phyloP scores from a whole-genome alignment of 148 eudicot genomes.

The Diospyros lotus region DNA sequence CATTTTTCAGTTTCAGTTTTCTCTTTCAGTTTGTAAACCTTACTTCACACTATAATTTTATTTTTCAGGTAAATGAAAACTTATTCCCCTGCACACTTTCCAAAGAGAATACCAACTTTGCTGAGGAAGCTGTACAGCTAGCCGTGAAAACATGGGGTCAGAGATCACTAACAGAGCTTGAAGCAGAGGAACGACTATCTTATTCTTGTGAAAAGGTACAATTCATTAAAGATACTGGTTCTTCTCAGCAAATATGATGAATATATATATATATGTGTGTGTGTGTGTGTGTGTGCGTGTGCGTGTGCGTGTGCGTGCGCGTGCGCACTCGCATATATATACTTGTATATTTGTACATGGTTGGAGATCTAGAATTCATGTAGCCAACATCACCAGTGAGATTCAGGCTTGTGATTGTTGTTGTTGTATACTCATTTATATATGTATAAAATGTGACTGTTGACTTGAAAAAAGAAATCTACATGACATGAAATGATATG shows the following conservation, averaged over 20 bases:
- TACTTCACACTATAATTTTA: not conserved
- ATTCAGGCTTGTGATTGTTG: no score
- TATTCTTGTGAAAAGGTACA: slow-evolving; percentile 95
- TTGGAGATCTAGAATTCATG: no score
- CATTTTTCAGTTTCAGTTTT: not conserved
- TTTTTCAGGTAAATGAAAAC: slow-evolving; percentile 77
- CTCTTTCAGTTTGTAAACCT: no score
- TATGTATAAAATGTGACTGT: not conserved
- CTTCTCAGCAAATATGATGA: not conserved
- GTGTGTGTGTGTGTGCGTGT: no score
- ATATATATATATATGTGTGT: no score
- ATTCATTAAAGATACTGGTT: slow-evolving; percentile 11
- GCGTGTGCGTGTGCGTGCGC: no score
- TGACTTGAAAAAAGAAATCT: no score
- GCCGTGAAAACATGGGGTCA: slow-evolving; percentile 88
- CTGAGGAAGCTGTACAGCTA: slow-evolving; percentile 79
- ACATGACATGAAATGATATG: not conserved
- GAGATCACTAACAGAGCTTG: slow-evolving; percentile 86
- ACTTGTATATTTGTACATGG: no score
- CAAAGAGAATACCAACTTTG: slow-evolving; percentile 44
- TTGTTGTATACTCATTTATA: no score
- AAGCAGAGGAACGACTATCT: slow-evolving; percentile 91
- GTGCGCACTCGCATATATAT: no score
- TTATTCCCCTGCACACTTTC: slow-evolving; percentile 83
- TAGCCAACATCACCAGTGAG: no score